phyloP scores from a whole-genome alignment of 2,329 filamentous ascomycete species.

The Anthostomella pinea region DNA sequence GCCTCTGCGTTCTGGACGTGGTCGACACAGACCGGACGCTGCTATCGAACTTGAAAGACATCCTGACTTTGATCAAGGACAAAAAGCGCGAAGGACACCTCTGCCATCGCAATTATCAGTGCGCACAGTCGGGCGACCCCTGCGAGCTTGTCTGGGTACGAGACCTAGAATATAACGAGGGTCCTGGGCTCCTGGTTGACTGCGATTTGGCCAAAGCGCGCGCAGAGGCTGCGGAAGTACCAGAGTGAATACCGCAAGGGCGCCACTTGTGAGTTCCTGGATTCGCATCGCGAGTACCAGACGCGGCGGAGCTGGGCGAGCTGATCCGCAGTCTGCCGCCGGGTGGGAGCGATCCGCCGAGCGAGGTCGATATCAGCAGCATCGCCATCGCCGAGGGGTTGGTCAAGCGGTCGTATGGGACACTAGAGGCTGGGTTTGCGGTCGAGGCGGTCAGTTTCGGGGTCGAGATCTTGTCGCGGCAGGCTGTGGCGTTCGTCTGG shows the following conservation, averaged over 20 bases:
- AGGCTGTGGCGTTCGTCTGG: slow-evolving; percentile 30
- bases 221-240: slow-evolving; percentile 13
- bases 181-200: too few species aligned
- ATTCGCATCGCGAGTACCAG: slow-evolving; percentile 27
- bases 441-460: slow-evolving; percentile 29
- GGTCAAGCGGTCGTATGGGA: slow-evolving; percentile 25
- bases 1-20: too few species aligned
- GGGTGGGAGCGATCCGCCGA: slow-evolving; percentile 18
- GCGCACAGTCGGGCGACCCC: too few species aligned
- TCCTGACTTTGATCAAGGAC: too few species aligned
- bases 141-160: too few species aligned
- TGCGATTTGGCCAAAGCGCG: too few species aligned
- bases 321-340: slow-evolving; percentile 20
- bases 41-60: too few species aligned
- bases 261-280: slow-evolving; percentile 21
- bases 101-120: too few species aligned
- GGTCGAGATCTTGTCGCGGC: slow-evolving; percentile 31
- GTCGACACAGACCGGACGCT: too few species aligned
- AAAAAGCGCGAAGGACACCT: too few species aligned
- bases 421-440: slow-evolving; percentile 18
- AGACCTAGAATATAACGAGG: too few species aligned
- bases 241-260: slow-evolving; percentile 21
- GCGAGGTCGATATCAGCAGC: slow-evolving; percentile 31
- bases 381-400: slow-evolving; percentile 24
- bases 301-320: slow-evolving; percentile 23